Conservation (phyloP, 768 basidiomycete species). For the Suillus discolor region DNA sequence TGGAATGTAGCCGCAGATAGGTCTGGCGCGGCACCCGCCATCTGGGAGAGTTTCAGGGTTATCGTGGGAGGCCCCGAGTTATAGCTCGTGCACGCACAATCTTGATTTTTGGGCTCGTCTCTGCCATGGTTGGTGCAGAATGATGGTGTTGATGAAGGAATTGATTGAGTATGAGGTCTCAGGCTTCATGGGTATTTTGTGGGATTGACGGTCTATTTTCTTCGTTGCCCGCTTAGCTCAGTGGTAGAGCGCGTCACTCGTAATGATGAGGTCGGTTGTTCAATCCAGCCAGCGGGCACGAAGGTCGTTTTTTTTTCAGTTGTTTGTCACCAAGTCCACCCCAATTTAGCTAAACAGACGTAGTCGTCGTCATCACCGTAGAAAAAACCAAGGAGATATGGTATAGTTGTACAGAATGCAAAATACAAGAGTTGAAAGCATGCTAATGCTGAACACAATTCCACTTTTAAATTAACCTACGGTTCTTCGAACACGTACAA, state of each 20-base stretch:
- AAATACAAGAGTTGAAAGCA: constrained; percentile 9
- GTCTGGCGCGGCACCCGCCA: constrained; percentile 81
- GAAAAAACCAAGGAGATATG: constrained; percentile 5
- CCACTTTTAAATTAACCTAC: constrained; percentile 6
- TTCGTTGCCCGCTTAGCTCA: constrained; percentile 28
- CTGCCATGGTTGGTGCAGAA: constrained; percentile 27
- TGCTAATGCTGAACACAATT: constrained; percentile 7
- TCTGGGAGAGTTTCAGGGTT: constrained; percentile 44
- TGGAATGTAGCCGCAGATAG: constrained; percentile 87
- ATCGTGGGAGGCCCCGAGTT: background rate
- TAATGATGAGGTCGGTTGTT: constrained; percentile 49
- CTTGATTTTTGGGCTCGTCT: constrained; percentile 32
- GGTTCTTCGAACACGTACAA: constrained; percentile 32
- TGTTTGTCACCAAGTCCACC: too few species aligned
- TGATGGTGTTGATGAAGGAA: background rate
- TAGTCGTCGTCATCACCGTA: background rate
- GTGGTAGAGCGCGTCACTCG: constrained; percentile 37
- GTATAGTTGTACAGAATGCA: constrained; percentile 13
- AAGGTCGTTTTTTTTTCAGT: too few species aligned
- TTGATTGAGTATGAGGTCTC: background rate
- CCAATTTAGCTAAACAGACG: background rate
- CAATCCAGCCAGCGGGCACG: constrained; percentile 46
- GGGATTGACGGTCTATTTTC: too few species aligned
- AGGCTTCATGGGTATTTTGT: background rate
- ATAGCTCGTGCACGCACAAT: constrained; percentile 21